Evolutionary conservation across 2,329 filamentous ascomycete species (phyloP), one percentile per base, ranked within the genome.

Genomic region (Penicillium sp.): DNA sequence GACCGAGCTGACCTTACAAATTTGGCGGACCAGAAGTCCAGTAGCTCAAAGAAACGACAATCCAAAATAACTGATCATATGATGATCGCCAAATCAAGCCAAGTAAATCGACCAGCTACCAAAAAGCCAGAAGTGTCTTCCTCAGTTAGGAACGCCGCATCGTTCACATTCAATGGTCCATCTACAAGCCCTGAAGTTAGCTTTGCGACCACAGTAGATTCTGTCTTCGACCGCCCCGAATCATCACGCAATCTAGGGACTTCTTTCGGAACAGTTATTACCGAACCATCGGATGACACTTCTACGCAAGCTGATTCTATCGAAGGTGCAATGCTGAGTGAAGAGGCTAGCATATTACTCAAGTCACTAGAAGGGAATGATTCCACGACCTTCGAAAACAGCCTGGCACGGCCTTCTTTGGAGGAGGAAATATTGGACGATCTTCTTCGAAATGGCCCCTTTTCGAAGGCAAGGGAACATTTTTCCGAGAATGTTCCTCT

Each of bases 361-460:
- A 54, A 52, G 33, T 58, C 56, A n/a, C 20, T 42, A n/a, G 51
- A 58, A 40, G 28, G 16, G 24, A 42, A 55, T 9, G 42, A 6
- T 26, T 24, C 53, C 28, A 28, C 11, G 26, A 48, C 47, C n/a
- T 26, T 48, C 12, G 47, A 28, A 42, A 18, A 23, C 8, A n/a
- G 46, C 12, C 35, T 16, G 12, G 33, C 20, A 47, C 18, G 24
- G 12, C 14, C 16, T 6, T 30, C 14, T 23, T 21, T 35, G 38
- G 47, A 56, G 30, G 47, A 65, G n/a, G 56, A 63, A 9, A 54
- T 73, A 8, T 59, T 74, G 30, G 56, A 58, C 1, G 64, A 69
- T 5, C 65, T 76, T 1, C 55, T 67, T 11, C 53, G 61, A 0
- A 56, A 64, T n/a, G 72, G 70, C 2, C 74, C 75, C 0, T 77